phyloP scores from a whole-genome alignment of 768 basidiomycete genomes.

The Paxillus ammoniavirescens region DNA sequence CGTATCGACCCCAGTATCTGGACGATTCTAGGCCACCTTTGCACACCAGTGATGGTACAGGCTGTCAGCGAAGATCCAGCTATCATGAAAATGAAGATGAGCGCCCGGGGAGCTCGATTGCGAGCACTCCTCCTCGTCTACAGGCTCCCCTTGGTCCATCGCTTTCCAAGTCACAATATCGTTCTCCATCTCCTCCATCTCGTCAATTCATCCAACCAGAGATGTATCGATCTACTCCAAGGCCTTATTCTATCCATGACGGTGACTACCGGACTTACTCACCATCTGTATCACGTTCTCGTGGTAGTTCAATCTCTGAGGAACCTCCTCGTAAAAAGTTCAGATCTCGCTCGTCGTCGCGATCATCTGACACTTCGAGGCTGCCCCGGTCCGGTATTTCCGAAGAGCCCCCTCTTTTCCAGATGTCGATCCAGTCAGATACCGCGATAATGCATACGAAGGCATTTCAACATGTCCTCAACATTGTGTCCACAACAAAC shows the following conservation, averaged over 20 bases:
- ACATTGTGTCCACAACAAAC: slow-evolving; percentile 8
- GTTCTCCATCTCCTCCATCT: slow-evolving; percentile 26
- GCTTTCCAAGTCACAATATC: slow-evolving; percentile 16
- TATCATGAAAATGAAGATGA: slow-evolving; percentile 27
- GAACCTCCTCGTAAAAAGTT: slow-evolving; percentile 33
- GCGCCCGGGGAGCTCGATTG: slow-evolving; percentile 29
- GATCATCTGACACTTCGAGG: slow-evolving; percentile 46
- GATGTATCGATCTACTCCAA: slow-evolving; percentile 2
- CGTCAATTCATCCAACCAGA: slow-evolving; percentile 10
- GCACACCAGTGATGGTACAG: slow-evolving; percentile 31
- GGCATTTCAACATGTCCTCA: slow-evolving; percentile 22
- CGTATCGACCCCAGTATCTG: slow-evolving; percentile 50
- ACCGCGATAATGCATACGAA: slow-evolving; percentile 35
- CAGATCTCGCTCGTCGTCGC: slow-evolving; percentile 49
- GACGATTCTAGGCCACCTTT: slow-evolving; percentile 32
- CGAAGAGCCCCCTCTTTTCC: slow-evolving; percentile 19
- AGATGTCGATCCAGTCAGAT: slow-evolving; percentile 16
- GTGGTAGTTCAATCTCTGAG: slow-evolving; percentile 27
- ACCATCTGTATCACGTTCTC: slow-evolving; percentile 22
- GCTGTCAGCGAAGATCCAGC: slow-evolving; percentile 18
- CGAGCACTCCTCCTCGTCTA: slow-evolving; percentile 32
- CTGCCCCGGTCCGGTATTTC: slow-evolving; percentile 27
- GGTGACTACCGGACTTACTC: slow-evolving; percentile 15
- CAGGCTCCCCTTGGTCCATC: slow-evolving; percentile 1
- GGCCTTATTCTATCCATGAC: slow-evolving; percentile 6